phyloP scores from a whole-genome alignment of 305 asterid genomes.

The Rubia peregrina region DNA sequence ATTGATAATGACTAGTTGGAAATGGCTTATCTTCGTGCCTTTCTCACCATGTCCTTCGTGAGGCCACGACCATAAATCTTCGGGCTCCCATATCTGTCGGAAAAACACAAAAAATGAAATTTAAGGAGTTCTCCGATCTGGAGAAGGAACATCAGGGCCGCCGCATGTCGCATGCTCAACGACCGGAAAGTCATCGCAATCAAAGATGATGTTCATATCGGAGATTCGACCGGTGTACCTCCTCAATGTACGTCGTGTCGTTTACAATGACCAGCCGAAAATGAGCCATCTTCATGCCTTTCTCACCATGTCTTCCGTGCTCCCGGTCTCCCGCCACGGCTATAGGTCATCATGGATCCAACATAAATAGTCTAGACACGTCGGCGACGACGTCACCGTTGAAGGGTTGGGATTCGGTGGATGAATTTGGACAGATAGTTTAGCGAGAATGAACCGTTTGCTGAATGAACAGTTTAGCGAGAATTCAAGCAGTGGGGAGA shows the following conservation, averaged over 20 bases:
- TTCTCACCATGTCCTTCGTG: too few relatives aligned
- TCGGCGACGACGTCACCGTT: neutral
- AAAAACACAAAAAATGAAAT: too few relatives aligned
- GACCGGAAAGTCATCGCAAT: slow-evolving; percentile 74
- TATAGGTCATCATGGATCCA: slow-evolving; percentile 77
- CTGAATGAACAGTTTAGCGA: slow-evolving; percentile 4
- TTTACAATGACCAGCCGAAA: slow-evolving; percentile 57
- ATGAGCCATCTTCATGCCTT: slow-evolving; percentile 59
- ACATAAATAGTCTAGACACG: slow-evolving; percentile 81
- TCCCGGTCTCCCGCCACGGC: slow-evolving; percentile 95
- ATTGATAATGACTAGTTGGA: too few relatives aligned
- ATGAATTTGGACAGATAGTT: slow-evolving; percentile 4
- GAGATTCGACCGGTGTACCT: slow-evolving; percentile 79
- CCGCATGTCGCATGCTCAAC: slow-evolving; percentile 28
- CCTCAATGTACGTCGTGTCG: slow-evolving; percentile 70
- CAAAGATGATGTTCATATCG: slow-evolving; percentile 83
- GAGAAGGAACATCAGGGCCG: slow-evolving; percentile 37
- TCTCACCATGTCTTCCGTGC: slow-evolving; percentile 61
- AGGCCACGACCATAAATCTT: too few relatives aligned
- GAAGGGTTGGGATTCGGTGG: neutral
- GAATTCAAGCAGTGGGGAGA: neutral
- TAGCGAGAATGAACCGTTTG: neutral
- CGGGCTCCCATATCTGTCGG: too few relatives aligned
- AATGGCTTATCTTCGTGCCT: too few relatives aligned
- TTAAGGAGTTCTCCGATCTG: slow-evolving; percentile 11